Base-by-base conservation (phyloP, 2,329 filamentous ascomycete genomes). In the Claviceps africana region DNA sequence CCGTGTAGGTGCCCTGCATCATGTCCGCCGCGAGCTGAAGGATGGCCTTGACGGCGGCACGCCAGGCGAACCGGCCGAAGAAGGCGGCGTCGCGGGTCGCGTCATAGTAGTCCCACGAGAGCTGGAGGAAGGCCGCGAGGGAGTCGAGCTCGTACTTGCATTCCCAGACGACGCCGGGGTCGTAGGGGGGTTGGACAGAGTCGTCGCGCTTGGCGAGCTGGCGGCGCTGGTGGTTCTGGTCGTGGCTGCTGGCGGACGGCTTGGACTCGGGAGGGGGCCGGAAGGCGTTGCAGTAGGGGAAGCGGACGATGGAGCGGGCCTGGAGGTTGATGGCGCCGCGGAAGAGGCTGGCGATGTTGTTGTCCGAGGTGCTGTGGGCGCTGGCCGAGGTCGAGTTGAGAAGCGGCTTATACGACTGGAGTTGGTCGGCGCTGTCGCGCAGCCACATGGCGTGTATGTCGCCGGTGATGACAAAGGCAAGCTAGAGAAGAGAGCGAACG, bases 101-200 rank as follows among this genome's bases (percentile, higher is more conserved):
- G 22, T 79, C 74, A 68, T 86, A 79, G 71, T 95, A 96, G 61
- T 93, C 81, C 56, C 87, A 86, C 1, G 81, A 83, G 5, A 97
- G 74, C 43, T 87, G 81, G 8, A 97, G 74, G 66, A 96, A 96
- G 31, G 88, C 83, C 0, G 90, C 88, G 1, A 96, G 76, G 11
- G 86, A 91, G 70, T 96, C 90, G 46, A 96, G 81, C 69, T 96
- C 91, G 67, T 93, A 96, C 67, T 96, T 96, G 77, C 91, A 96
- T 67, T 96, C 91, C 63, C 93, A 96, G 0, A 95, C 89, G 39
- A 82, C 75, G 2, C 73, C 73, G 1, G 76, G 74, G 60, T 85
- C 86, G 28, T 86, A 83, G 30, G 74, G 68, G 0, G 88, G 86
- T 72, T 56, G 79, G 79, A 72, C 68, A 61, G 67, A 60, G 64